Evolutionary conservation across 1,139 yeast species (phyloP).

Genomic region (Suzukiozyma palmioleophila): DNA sequence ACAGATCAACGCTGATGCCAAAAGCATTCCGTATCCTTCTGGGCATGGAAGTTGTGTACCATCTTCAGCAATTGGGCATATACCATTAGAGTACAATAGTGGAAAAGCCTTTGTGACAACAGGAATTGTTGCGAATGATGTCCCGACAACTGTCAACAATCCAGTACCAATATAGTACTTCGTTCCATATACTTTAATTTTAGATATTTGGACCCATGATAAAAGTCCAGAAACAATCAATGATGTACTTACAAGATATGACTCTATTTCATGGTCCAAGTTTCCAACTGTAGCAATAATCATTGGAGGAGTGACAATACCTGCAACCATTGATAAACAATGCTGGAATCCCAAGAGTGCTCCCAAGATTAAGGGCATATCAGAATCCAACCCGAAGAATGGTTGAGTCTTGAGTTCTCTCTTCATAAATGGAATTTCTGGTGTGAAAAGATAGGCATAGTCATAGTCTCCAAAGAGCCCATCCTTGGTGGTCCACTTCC

Average conservation of each 20-base stretch:
- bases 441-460: slow-evolving; percentile 71
- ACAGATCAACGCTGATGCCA: slow-evolving; percentile 77
- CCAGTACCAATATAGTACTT: slow-evolving; percentile 84
- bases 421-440: slow-evolving; percentile 64
- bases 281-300: slow-evolving; percentile 61
- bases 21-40: slow-evolving; percentile 80
- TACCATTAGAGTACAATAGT: slow-evolving; percentile 70
- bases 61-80: slow-evolving; percentile 55
- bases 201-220: slow-evolving; percentile 72
- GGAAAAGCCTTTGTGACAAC: slow-evolving; percentile 75
- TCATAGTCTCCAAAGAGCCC: slow-evolving; percentile 83
- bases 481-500: slow-evolving; percentile 61
- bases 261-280: slow-evolving; percentile 44
- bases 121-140: slow-evolving; percentile 82
- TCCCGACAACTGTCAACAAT: slow-evolving; percentile 80
- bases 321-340: slow-evolving; percentile 85
- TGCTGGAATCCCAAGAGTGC: slow-evolving; percentile 81
- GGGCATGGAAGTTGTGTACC: slow-evolving; percentile 78
- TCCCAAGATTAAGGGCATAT: slow-evolving; percentile 76
- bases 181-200: slow-evolving; percentile 70
- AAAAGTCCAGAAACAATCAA: slow-evolving; percentile 72
- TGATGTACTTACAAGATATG: slow-evolving; percentile 75
- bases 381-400: slow-evolving; percentile 73
- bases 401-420: slow-evolving; percentile 58
- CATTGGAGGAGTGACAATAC: slow-evolving; percentile 82